phyloP scores from a whole-genome alignment of 129 eudicot species.

The Helianthus tuberosus region DNA sequence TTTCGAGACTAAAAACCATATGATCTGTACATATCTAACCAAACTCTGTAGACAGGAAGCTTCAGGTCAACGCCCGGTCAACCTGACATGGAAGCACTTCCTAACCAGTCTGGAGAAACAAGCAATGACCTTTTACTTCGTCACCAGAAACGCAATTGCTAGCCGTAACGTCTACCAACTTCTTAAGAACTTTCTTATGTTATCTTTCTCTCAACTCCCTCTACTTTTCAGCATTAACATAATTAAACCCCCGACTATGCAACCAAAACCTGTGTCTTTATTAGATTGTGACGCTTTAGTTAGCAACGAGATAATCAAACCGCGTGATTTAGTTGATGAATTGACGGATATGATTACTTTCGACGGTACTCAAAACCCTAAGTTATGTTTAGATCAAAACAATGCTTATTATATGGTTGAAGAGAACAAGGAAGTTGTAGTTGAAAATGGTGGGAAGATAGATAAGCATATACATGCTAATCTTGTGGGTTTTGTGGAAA shows the following conservation, averaged over 20 bases:
- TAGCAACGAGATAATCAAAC: slow-evolving; percentile 21
- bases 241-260: slow-evolving; percentile 22
- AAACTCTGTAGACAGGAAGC: slow-evolving; percentile 82
- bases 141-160: slow-evolving; percentile 83
- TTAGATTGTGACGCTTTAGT: slow-evolving; percentile 51
- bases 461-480: slow-evolving; percentile 53
- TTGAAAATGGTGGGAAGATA: slow-evolving; percentile 28
- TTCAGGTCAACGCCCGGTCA: slow-evolving; percentile 37
- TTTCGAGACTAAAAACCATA: not conserved
- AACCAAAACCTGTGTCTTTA: slow-evolving; percentile 50
- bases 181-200: slow-evolving; percentile 29
- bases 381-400: slow-evolving; percentile 26
- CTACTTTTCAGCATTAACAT: slow-evolving; percentile 53
- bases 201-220: slow-evolving; percentile 49
- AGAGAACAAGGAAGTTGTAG: slow-evolving; percentile 19
- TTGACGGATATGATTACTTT: slow-evolving; percentile 55
- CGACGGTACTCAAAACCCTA: slow-evolving; percentile 29
- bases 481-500: slow-evolving; percentile 48
- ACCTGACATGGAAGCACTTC: slow-evolving; percentile 82
- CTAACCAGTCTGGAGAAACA: slow-evolving; percentile 79
- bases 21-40: slow-evolving; percentile 35
- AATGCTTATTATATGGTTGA: slow-evolving; percentile 17
- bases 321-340: slow-evolving; percentile 42
- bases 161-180: slow-evolving; percentile 41
- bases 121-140: slow-evolving; percentile 66